phyloP scores from a whole-genome alignment of 352 stramenopile genomes.

The Phytophthora sansomeana region DNA sequence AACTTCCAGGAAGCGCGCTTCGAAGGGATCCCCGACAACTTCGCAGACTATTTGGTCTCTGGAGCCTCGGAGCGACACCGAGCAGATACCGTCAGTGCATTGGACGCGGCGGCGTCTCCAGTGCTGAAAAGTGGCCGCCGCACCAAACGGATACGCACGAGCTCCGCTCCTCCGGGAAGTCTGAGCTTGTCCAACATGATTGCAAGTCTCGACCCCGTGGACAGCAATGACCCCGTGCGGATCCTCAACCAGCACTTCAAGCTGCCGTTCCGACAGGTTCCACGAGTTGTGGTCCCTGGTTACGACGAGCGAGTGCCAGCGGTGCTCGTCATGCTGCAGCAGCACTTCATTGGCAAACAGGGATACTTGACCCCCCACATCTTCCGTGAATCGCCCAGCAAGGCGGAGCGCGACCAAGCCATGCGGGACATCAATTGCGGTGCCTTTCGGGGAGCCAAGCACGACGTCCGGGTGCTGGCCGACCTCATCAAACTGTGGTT shows the following conservation, averaged over 20 bases:
- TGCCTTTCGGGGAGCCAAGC: slow-evolving; percentile 62
- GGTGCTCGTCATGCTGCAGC: slow-evolving; percentile 88
- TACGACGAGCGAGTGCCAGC: slow-evolving; percentile 86
- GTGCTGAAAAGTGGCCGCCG: slow-evolving; percentile 19
- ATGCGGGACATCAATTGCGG: slow-evolving; percentile 89
- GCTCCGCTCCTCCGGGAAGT: slow-evolving; percentile 41
- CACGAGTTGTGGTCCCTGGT: slow-evolving; percentile 60
- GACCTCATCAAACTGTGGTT: slow-evolving; percentile 94
- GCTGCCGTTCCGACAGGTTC: slow-evolving; percentile 78
- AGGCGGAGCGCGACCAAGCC: slow-evolving; percentile 82
- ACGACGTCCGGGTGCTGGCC: slow-evolving; percentile 86
- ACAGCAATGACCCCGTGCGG: slow-evolving; percentile 45
- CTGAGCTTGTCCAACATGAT: slow-evolving; percentile 47
- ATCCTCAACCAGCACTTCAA: slow-evolving; percentile 90
- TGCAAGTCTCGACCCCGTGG: slow-evolving; percentile 25
- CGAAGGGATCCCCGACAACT: slow-evolving; percentile 86
- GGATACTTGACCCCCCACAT: slow-evolving; percentile 81
- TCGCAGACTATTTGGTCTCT: slow-evolving; percentile 68
- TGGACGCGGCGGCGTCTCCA: slow-evolving; percentile 11
- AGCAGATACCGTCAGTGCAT: slow-evolving; percentile 27
- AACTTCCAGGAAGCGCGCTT: slow-evolving; percentile 89
- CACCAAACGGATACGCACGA: slow-evolving; percentile 49
- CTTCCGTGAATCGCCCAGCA: slow-evolving; percentile 90
- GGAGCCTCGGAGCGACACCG: slow-evolving; percentile 31
- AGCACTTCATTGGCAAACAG: slow-evolving; percentile 77